Evolutionary conservation across 2,329 filamentous ascomycete genomes (phyloP), one percentile per base, ranked within the genome.

Genomic region (Cylindrodendrum hubeiense): DNA sequence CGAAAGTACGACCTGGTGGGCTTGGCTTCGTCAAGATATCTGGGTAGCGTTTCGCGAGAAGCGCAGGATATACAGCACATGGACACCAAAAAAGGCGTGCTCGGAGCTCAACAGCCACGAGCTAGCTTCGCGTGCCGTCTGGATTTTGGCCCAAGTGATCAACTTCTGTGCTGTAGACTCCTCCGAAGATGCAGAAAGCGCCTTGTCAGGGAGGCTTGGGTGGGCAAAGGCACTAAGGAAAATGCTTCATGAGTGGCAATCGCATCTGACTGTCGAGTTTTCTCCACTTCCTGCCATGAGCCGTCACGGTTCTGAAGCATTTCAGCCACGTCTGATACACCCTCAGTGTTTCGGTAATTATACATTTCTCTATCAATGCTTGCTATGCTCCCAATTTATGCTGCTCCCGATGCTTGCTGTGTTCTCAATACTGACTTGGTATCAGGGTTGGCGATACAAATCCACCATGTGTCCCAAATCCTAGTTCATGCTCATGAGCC

Each of bases 1-100:
- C 0, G 81, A 85, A 44, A 84, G 86, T 66, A 85, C 87, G 0
- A 86, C 88, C 0, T 91, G 89, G 89, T 91, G 89, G 89, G 84
- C 85, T 1, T 91, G 89, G 89, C 78, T 91, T 4, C 80, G 87
- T n/a, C 89, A 91, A 71, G 89, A 91, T 71, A 82, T 89, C 0
- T 91, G 88, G 88, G 88, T 87, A 2, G 88, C 88, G 0, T 90
- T 90, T 67, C 82, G 87, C 1, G 88, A 90, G 71, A 81, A 82
- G 22, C 79, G 89, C 5, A 81, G 84, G 8, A 84, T 84, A 3
- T 83, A 89, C 66, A 89, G 83, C 34, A 88, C 89, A 52, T 90
- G 87, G 86, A 81, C 80, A 46, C 87, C 87, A 0, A 84, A 81
- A 8, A 85, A 83, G 61, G 78, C 80, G 1, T 82, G 85, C 41